phyloP scores from a whole-genome alignment of 805 yeast genomes.

The Phaffomyces opuntiae region DNA sequence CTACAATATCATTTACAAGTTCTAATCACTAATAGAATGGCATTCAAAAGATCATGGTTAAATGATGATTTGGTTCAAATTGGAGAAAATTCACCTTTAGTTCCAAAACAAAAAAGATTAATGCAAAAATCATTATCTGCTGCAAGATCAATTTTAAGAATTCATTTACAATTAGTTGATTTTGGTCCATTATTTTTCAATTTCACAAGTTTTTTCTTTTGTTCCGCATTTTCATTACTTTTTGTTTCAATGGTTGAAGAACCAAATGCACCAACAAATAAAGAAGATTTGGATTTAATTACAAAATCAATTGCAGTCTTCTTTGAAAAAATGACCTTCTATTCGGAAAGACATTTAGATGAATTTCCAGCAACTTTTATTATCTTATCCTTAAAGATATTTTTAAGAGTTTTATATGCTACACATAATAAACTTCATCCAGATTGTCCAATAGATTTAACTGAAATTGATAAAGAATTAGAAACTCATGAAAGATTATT shows the following conservation, averaged over 20 bases:
- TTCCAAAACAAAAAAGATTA: conserved; percentile 13
- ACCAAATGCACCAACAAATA: conserved; percentile 10
- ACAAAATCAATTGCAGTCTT: conserved; percentile 3
- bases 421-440: conserved; percentile 11
- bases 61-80: conserved; percentile 12
- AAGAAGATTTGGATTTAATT: conserved; percentile 13
- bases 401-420: conserved; percentile 16
- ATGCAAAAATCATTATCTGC: conserved; percentile 16
- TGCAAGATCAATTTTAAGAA: conserved; percentile 14
- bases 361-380: conserved; percentile 6
- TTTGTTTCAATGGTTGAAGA: conserved; percentile 19
- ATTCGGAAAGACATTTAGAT: conserved; percentile 4
- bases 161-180: conserved; percentile 5
- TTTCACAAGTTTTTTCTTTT: conserved; percentile 13
- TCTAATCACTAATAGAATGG: conserved; percentile 22
- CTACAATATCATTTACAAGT: conserved; percentile 14
- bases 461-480: conserved; percentile 9
- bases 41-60: conserved; percentile 21
- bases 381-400: conserved; percentile 13
- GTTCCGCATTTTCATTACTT: conserved; percentile 20
- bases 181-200: conserved; percentile 10
- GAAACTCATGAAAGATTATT: not conserved
- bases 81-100: not conserved
- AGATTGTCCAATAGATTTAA: conserved; percentile 3
- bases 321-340: conserved; percentile 3